Percentiles rank a stretch among this genome's conserved stretches.
These are phyloP conservation scores for Moesziomyces aphidis DNA, from an alignment of 1,284 basidiomycete genomes.

Conservation along the genomic window DNA sequence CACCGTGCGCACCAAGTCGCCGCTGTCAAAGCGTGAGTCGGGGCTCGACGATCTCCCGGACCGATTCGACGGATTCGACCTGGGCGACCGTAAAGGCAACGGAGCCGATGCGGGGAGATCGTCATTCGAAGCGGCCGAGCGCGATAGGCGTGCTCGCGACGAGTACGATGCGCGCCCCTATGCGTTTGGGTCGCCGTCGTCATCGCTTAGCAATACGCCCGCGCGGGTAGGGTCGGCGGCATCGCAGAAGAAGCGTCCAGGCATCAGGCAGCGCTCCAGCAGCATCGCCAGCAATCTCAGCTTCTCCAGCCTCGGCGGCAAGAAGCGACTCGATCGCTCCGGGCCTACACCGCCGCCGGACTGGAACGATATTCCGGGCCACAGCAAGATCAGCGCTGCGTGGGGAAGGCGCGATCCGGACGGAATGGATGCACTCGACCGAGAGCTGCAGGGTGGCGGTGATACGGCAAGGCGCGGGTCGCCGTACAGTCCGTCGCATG, in stretches of 20 bases:
- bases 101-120: too few species aligned
- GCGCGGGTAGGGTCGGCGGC: constrained; percentile 32
- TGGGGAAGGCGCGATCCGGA: constrained; percentile 19
- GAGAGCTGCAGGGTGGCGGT: constrained; percentile 53
- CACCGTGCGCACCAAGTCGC: neutral
- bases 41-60: constrained; percentile 29
- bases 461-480: constrained; percentile 13
- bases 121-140: constrained; percentile 10
- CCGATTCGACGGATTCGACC: constrained; percentile 23
- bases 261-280: constrained; percentile 32
- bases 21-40: constrained; percentile 8
- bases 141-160: constrained; percentile 3
- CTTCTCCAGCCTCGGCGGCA: constrained; percentile 29
- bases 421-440: constrained; percentile 57
- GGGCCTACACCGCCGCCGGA: constrained; percentile 42
- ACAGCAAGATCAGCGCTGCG: constrained; percentile 21
- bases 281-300: constrained; percentile 40
- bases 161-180: constrained; percentile 7
- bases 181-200: constrained; percentile 39
- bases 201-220: constrained; percentile 35
- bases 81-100: constrained; percentile 19
- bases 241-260: constrained; percentile 23
- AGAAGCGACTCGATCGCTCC: constrained; percentile 35
- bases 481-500: neutral
- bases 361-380: constrained; percentile 34